Conservation (phyloP, 257 asterid genomes). For the Cordia subcordata region DNA sequence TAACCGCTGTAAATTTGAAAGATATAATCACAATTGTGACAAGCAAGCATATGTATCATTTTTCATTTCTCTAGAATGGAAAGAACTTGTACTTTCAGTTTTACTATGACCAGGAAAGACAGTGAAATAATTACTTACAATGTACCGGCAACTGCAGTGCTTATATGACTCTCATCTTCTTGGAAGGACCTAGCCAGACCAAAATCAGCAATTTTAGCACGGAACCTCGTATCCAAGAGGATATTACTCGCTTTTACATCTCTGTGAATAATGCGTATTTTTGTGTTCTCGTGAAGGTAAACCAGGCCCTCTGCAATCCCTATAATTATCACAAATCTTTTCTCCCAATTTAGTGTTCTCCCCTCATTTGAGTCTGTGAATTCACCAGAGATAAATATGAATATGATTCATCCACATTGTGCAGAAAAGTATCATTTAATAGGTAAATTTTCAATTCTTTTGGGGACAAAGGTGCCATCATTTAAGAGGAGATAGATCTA, state of each 20-base stretch:
- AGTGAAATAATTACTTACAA: slow-evolving; percentile 7
- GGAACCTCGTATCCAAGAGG: slow-evolving; percentile 5
- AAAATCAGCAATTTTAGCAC: slow-evolving; percentile 19
- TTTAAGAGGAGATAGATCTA: not conserved
- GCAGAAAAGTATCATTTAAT: not conserved
- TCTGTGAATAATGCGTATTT: slow-evolving; percentile 15
- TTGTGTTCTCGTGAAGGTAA: slow-evolving; percentile 15
- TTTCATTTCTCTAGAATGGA: not conserved
- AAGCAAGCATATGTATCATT: not conserved
- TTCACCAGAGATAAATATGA: not conserved
- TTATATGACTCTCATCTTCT: slow-evolving; percentile 12
- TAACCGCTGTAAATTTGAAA: slow-evolving; percentile 44
- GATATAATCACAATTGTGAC: too few relatives aligned
- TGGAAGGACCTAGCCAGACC: slow-evolving; percentile 16
- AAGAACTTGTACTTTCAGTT: too few relatives aligned
- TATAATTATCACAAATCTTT: slow-evolving; percentile 9
- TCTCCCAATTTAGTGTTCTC: slow-evolving; percentile 10
- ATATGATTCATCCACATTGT: not conserved
- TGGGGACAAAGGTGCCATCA: too few relatives aligned
- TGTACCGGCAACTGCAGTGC: slow-evolving; percentile 21
- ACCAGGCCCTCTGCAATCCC: slow-evolving; percentile 18
- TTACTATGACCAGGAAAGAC: not conserved
- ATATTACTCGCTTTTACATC: slow-evolving; percentile 20
- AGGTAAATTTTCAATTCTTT: not conserved
- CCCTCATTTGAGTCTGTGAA: slow-evolving; percentile 9